These are phyloP conservation scores for Chiua virens DNA, from an alignment of 768 basidiomycete species.

Conservation along the genomic window DNA sequence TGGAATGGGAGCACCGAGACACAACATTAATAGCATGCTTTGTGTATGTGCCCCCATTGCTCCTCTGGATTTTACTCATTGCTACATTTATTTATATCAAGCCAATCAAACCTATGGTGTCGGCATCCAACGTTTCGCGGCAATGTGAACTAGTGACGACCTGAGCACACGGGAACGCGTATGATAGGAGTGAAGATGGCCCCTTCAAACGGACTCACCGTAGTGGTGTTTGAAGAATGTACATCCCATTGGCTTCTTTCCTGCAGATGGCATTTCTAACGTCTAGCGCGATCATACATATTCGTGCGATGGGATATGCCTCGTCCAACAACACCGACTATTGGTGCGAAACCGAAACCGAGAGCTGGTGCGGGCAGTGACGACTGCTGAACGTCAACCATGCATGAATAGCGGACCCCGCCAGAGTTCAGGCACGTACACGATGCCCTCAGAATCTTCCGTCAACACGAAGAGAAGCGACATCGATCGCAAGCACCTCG, in stretches of 20 bases:
- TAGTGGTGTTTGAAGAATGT: conserved; percentile 93
- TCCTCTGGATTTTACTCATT: no score
- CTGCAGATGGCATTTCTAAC: not conserved
- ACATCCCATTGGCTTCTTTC: conserved; percentile 6
- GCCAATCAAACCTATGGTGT: conserved; percentile 83
- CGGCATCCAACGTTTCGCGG: conserved; percentile 93
- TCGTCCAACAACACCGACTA: no score
- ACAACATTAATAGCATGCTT: conserved; percentile 98
- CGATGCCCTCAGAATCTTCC: no score
- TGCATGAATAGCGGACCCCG: no score
- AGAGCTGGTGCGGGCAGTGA: no score
- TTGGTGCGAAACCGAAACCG: no score
- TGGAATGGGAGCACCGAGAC: conserved; percentile 99
- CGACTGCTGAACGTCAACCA: no score
- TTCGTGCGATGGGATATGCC: no score
- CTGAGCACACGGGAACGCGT: conserved; percentile 98
- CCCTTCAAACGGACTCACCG: conserved; percentile 81
- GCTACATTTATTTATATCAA: conserved; percentile 43
- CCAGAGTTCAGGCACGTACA: no score
- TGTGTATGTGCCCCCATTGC: conserved; percentile 48
- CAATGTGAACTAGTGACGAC: conserved; percentile 99
- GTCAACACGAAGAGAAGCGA: no score
- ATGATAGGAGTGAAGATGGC: conserved; percentile 92
- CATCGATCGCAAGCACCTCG: no score
- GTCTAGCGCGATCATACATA: no score